Base-by-base conservation (phyloP, 2,329 filamentous ascomycete species). In the Orbilia ellipsospora region DNA sequence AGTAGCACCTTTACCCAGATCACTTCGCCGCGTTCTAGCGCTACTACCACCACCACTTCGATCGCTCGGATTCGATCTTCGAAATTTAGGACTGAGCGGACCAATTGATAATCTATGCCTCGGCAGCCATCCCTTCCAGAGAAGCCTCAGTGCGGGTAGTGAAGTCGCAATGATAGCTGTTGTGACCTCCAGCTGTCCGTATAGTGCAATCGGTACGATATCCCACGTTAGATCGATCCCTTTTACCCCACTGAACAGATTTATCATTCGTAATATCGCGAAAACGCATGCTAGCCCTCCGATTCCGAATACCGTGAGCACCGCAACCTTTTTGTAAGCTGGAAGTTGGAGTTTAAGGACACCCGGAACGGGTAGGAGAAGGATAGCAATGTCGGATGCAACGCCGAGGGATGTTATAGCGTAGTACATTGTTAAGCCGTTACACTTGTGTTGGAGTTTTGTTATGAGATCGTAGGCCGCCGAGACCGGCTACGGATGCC, bases 171-270 rank as follows among this genome's bases (percentile, higher is more conserved):
- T 73, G 23, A 73, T 73, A 6, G 60, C 68, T 31, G 65, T 10
- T 4, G 68, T 73, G 31, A 73, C 68, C 42, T 73, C 68, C 36
- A 73, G 18, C 52, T 73, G 68, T 26, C 68, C 68, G 18, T 51
- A 73, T n/a, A 73, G 56, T 1, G 68, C 68, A 1, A 66, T 50
- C 4, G 60, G 60, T 13, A 73, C 61, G 28, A 73, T 65, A 55
- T 73, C 60, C 68, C 68, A 64, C 4, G 66, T 70, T n/a, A 70
- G 23, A 26, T 70, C 66, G 3, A 70, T 70, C 15, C 66, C 66
- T 13, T 60, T 48, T 12, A 70, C 66, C 18, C 66, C 66, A n/a
- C 50, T 45, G 26, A 70, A 70, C 28, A 70, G 26, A 44, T 70
- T 50, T 13, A 70, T 57, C 66, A 70, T 70, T 4, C 66, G 57